A percentile compares a stretch with the other conserved stretches of the same genome.
phyloP scores from a whole-genome alignment of 768 basidiomycete genomes.

The Tephrocybe sp. region DNA sequence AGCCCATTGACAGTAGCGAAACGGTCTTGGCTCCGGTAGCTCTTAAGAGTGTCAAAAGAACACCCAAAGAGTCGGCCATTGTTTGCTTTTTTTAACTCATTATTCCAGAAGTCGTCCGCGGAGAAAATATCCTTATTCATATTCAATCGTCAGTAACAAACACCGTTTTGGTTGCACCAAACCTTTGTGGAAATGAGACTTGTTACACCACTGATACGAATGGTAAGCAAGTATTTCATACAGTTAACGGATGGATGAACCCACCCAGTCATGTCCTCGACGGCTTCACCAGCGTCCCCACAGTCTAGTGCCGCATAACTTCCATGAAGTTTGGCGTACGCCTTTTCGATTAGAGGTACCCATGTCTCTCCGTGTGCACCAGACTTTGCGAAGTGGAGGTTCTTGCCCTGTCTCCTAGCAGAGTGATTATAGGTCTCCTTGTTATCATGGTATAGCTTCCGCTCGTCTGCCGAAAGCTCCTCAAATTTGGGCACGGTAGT shows the following conservation, averaged over 20 bases:
- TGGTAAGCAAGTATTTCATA: neutral
- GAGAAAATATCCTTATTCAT: conserved; percentile 46
- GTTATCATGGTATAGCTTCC: conserved; percentile 49
- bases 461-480: conserved; percentile 33
- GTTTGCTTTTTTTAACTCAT: conserved; percentile 46
- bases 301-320: conserved; percentile 44
- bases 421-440: conserved; percentile 44
- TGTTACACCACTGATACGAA: conserved; percentile 23
- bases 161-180: neutral
- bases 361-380: conserved; percentile 52
- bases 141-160: neutral
- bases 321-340: conserved; percentile 57
- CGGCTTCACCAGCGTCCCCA: conserved; percentile 47
- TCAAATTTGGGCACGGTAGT: conserved; percentile 44
- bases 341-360: conserved; percentile 60
- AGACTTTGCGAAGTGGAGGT: conserved; percentile 50
- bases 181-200: conserved; percentile 27
- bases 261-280: conserved; percentile 60
- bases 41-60: conserved; percentile 28
- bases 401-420: conserved; percentile 47
- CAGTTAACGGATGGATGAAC: conserved; percentile 1
- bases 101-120: conserved; percentile 46
- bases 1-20: conserved; percentile 35
- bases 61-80: conserved; percentile 52
- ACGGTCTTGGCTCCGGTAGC: neutral